Conservation (phyloP, 2,329 filamentous ascomycete genomes). For the Xylaria sp. region DNA sequence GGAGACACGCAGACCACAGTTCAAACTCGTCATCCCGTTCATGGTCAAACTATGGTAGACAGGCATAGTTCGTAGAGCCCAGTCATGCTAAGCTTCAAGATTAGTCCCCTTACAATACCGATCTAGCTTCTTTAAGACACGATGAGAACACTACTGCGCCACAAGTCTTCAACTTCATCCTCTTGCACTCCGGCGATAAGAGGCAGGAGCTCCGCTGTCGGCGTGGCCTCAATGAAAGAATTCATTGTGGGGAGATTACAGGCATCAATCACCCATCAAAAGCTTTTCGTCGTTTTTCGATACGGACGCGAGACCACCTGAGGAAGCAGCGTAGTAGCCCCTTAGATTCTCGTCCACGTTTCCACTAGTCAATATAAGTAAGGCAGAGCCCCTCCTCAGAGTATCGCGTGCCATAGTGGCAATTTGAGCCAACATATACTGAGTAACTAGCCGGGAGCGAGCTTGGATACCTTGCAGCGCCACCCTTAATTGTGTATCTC, state of each 20-base stretch:
- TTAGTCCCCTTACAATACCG: too few species aligned
- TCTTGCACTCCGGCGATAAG: slow-evolving; percentile 33
- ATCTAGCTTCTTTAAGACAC: too few species aligned
- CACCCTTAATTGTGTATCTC: slow-evolving; percentile 33
- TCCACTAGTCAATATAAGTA: slow-evolving; percentile 28
- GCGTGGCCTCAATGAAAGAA: slow-evolving; percentile 26
- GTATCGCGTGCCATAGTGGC: slow-evolving; percentile 26
- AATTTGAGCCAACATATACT: slow-evolving; percentile 36
- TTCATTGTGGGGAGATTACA: slow-evolving; percentile 22
- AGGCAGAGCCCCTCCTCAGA: slow-evolving; percentile 19
- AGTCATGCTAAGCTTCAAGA: too few species aligned
- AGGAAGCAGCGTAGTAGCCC: slow-evolving; percentile 26
- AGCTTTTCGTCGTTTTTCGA: slow-evolving; percentile 30
- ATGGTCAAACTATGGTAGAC: too few species aligned
- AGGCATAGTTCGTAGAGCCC: too few species aligned
- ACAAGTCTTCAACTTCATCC: slow-evolving; percentile 22
- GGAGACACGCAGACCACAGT: too few species aligned
- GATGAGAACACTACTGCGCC: too few species aligned
- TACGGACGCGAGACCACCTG: slow-evolving; percentile 21
- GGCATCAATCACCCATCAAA: slow-evolving; percentile 22
- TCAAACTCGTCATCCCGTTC: too few species aligned
- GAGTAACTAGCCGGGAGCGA: slow-evolving; percentile 21
- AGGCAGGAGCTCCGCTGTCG: slow-evolving; percentile 32
- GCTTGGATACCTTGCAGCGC: slow-evolving; percentile 35
- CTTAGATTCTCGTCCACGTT: slow-evolving; percentile 30